Evolutionary conservation across 2,329 filamentous ascomycete species (phyloP), one percentile per base, ranked within the genome.

Genomic region (Aaosphaeria pasadenensis): DNA sequence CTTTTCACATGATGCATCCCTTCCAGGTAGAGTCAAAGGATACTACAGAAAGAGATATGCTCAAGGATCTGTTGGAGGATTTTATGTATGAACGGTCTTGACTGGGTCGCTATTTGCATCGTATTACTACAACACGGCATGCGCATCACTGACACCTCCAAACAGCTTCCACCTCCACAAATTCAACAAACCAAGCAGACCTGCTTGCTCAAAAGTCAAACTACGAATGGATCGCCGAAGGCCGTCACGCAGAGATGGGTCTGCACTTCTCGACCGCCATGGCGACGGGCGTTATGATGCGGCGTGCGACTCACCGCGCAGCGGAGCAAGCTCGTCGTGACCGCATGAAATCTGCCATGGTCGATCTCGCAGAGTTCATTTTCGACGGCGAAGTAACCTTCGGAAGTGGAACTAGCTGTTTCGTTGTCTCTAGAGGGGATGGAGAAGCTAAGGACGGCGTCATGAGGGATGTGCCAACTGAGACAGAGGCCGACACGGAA

Each of bases 251-350:
- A 6, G 62, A 64, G 49, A 64, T 64, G 62, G 62, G 62, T 6
- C 42, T 64, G 29, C 62, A 64, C 47, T 64, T 64, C 43, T 63
- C 60, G 47, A 62, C 60, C 31, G 60, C 62, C 47, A 64, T 64
- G 62, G 60, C 62, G 11, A 62, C 62, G 0, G 62, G 62, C 39
- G 60, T 64, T 9, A 64, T 64, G 62, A 64, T 64, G 62, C 62
- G 62, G 50, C 59, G 62, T 38, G 62, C 62, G 0, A 64, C 60
- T 5, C 62, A 64, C 45, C 62, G 62, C 2, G 62, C 62, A 1
- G 62, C 62, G 2, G 62, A 64, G 47, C 62, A 64, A n/a, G 62
- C 62, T 9, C 59, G 62, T 7, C 59, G 62, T n/a, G 62, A 64
- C 40, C 50, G 62, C 24, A 64, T 64, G 62, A 64, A 64, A 32